These are phyloP conservation scores for Corchorus olitorius DNA, from an alignment of 345 rosid genomes.

Conservation along the genomic window DNA sequence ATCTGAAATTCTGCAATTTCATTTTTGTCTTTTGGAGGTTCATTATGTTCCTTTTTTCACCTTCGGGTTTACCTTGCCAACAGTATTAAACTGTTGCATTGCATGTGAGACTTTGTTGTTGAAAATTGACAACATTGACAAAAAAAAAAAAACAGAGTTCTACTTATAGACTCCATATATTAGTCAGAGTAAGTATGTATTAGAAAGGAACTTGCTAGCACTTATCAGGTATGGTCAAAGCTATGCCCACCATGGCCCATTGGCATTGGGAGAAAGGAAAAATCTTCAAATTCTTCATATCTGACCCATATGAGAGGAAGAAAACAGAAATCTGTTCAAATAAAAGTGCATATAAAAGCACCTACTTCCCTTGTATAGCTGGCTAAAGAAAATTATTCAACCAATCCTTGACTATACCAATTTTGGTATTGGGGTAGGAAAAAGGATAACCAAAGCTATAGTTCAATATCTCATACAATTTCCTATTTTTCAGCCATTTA, in stretches of 20 bases:
- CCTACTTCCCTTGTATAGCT: slow-evolving; percentile 26
- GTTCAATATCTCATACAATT: neutral
- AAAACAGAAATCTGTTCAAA: neutral
- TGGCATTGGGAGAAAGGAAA: neutral
- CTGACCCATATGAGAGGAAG: neutral
- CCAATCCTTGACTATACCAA: slow-evolving; percentile 21
- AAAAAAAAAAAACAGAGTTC: neutral
- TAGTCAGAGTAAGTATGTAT: neutral
- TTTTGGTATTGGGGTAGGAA: neutral
- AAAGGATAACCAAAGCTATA: neutral
- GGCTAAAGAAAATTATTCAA: slow-evolving; percentile 21
- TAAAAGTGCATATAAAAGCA: neutral
- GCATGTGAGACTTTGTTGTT: neutral
- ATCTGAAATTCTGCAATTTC: neutral
- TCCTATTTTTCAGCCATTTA: neutral
- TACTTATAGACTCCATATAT: neutral
- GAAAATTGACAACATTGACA: neutral
- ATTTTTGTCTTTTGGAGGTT: neutral
- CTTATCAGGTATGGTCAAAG: neutral
- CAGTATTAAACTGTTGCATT: neutral
- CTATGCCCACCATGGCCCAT: neutral
- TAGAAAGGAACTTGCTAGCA: neutral
- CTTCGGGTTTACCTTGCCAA: neutral
- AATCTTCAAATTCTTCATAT: neutral
- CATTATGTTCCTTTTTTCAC: too few relatives aligned